Conservation (phyloP, 108 stramenopile species). For the Epithemia pelagica region DNA sequence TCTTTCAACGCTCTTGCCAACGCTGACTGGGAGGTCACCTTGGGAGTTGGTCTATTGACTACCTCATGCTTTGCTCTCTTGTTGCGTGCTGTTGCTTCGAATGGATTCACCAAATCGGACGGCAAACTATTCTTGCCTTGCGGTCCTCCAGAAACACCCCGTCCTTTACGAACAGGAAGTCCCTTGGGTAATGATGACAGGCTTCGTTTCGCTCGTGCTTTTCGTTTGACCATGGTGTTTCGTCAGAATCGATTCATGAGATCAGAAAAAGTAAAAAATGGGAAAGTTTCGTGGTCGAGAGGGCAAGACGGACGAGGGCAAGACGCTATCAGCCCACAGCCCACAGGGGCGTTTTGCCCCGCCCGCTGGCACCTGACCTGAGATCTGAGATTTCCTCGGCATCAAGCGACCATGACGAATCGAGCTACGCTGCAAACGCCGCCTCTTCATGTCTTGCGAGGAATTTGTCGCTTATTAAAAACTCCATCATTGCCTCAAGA, state of each 20-base stretch:
- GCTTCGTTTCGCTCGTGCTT: conserved; percentile 63
- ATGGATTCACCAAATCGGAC: conserved; percentile 42
- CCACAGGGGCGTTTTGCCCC: too few species aligned
- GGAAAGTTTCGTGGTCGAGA: too few species aligned
- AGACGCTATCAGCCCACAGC: too few species aligned
- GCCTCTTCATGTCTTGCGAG: conserved; percentile 55
- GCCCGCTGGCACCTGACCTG: too few species aligned
- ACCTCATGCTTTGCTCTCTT: conserved; percentile 64
- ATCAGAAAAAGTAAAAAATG: too few species aligned
- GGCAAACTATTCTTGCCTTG: neutral
- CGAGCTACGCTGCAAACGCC: conserved; percentile 19
- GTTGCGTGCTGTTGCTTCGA: conserved; percentile 51
- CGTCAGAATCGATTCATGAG: too few species aligned
- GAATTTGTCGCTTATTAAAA: conserved; percentile 41
- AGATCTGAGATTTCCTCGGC: too few species aligned
- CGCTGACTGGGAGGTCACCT: conserved; percentile 2
- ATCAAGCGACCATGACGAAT: neutral
- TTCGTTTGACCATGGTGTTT: conserved; percentile 51
- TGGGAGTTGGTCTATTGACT: conserved; percentile 48
- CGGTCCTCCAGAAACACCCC: conserved; percentile 29
- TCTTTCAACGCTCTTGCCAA: conserved; percentile 28
- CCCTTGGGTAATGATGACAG: conserved; percentile 55
- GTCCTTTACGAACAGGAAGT: conserved; percentile 56
- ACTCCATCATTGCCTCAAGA: conserved; percentile 5
- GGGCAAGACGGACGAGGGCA: too few species aligned